These are phyloP conservation scores for Chlorella sorokiniana DNA, from an alignment of 139 green algal species.

Conservation along the genomic window DNA sequence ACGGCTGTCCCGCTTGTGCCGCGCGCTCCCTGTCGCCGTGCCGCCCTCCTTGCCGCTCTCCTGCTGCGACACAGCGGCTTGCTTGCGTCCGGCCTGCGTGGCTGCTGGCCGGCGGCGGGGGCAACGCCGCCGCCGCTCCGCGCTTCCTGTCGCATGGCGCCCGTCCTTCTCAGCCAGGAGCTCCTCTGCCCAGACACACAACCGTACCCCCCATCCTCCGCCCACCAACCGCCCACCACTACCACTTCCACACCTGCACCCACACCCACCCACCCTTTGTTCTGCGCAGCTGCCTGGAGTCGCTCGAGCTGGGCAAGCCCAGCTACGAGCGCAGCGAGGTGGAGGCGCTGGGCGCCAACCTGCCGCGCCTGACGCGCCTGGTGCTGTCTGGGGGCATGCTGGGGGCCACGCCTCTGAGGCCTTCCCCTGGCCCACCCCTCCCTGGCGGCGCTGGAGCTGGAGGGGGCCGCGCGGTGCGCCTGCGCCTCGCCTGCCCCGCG, in stretches of 20 bases:
- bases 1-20: not conserved
- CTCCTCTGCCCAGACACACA: too few relatives aligned
- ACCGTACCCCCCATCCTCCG: too few relatives aligned
- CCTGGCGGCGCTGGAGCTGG: constrained; percentile 4
- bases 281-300: constrained; percentile 3
- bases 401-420: not conserved
- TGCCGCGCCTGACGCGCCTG: constrained; percentile 22
- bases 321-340: constrained; percentile 1
- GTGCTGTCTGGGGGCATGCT: constrained; percentile 25
- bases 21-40: too few relatives aligned
- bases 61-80: too few relatives aligned
- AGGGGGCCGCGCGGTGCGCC: not conserved
- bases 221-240: too few relatives aligned
- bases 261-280: not conserved
- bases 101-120: too few relatives aligned
- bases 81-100: too few relatives aligned
- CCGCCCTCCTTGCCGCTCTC: too few relatives aligned
- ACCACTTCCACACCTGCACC: too few relatives aligned
- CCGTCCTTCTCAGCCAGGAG: too few relatives aligned
- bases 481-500: not conserved
- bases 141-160: too few relatives aligned
- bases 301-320: constrained; percentile 14
- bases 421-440: not conserved
- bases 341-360: not conserved
- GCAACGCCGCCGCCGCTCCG: too few relatives aligned